Percentiles rank a stretch among this genome's conserved stretches.
These are phyloP conservation scores for Camelina sativa DNA, from an alignment of 345 rosid species.

Conservation along the genomic window DNA sequence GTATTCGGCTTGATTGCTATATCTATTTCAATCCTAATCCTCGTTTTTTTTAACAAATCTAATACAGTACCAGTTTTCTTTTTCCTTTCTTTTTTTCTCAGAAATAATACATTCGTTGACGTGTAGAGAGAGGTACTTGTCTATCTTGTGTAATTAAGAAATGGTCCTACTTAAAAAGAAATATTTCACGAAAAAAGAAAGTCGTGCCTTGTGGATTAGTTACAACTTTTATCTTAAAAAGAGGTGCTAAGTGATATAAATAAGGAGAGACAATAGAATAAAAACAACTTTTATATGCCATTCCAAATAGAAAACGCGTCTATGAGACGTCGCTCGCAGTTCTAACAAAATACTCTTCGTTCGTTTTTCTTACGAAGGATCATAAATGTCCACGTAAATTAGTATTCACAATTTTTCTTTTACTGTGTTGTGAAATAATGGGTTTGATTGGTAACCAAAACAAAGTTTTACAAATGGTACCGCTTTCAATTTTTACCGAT, in stretches of 20 bases:
- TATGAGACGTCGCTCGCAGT: slow-evolving; percentile 25
- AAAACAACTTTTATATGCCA: slow-evolving; percentile 31
- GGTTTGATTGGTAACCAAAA: too few species aligned
- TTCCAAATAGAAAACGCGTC: slow-evolving; percentile 28
- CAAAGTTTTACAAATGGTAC: too few species aligned
- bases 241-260: slow-evolving; percentile 19
- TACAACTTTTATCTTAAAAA: slow-evolving; percentile 31
- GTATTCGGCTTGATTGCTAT: neutral
- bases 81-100: too few species aligned
- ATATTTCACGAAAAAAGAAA: slow-evolving; percentile 38
- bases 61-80: too few species aligned
- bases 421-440: neutral
- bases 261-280: slow-evolving; percentile 26
- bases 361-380: neutral
- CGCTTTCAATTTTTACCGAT: too few species aligned
- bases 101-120: slow-evolving; percentile 14
- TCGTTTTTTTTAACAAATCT: neutral
- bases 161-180: slow-evolving; percentile 11
- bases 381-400: neutral
- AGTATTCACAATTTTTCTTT: neutral
- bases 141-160: slow-evolving; percentile 9
- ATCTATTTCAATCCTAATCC: neutral
- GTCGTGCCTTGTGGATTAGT: slow-evolving; percentile 35
- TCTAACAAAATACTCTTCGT: neutral
- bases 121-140: slow-evolving; percentile 2